Evolutionary conservation across 306 rosid genomes (phyloP).

Genomic region (Geum urbanum): DNA sequence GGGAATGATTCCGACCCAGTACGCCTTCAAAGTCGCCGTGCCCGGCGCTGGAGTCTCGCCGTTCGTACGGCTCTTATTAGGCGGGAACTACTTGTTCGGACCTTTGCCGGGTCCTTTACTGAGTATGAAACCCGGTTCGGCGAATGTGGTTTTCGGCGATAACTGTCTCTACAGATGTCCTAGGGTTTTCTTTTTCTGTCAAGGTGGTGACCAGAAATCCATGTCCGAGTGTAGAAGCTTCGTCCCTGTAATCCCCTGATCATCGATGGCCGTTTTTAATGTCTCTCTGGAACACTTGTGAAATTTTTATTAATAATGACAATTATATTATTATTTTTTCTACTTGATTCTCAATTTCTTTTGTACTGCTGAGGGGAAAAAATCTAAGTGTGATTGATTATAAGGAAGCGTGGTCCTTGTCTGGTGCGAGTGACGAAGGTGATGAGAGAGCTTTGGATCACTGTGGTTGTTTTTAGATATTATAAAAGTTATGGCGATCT

Average conservation of each 20-base stretch:
- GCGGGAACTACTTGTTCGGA: conserved; percentile 70
- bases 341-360: background rate
- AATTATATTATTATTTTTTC: background rate
- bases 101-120: conserved; percentile 55
- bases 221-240: conserved; percentile 36
- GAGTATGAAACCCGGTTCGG: conserved; percentile 52
- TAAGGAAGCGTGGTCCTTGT: background rate
- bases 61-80: conserved; percentile 57
- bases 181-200: conserved; percentile 59
- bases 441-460: background rate
- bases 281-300: background rate
- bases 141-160: conserved; percentile 50
- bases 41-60: conserved; percentile 46
- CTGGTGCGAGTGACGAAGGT: background rate
- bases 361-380: background rate
- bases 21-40: conserved; percentile 58
- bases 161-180: conserved; percentile 78
- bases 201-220: conserved; percentile 69
- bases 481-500: background rate
- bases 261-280: background rate
- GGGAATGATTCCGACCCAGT: conserved; percentile 69
- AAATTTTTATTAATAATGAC: background rate
- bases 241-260: conserved; percentile 44
- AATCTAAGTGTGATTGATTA: background rate
- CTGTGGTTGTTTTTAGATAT: background rate